Conservation (phyloP, 2,329 filamentous ascomycete species). For the Ceratocystiopsis brevicomis region DNA sequence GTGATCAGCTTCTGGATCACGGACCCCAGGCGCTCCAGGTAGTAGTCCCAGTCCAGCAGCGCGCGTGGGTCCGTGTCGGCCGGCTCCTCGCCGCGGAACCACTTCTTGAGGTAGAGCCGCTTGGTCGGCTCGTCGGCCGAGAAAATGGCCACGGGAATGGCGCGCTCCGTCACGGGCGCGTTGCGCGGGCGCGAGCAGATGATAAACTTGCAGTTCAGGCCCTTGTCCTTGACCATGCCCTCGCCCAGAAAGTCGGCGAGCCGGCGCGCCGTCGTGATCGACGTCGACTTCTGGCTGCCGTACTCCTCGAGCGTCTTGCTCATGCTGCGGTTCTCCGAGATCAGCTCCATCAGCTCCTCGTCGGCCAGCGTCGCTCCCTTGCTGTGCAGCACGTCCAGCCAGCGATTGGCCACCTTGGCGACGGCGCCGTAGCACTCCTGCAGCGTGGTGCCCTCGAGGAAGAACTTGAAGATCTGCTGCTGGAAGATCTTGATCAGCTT, state of each 20-base stretch:
- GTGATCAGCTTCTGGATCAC: slow-evolving; percentile 99
- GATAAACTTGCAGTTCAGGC: slow-evolving; percentile 98
- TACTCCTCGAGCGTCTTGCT: slow-evolving; percentile 94
- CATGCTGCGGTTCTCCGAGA: slow-evolving; percentile 99
- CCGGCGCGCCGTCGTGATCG: slow-evolving; percentile 93
- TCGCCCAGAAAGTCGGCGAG: slow-evolving; percentile 91
- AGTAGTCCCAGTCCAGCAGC: slow-evolving; percentile 94
- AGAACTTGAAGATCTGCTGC: slow-evolving; percentile 98
- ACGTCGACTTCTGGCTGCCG: slow-evolving; percentile 85
- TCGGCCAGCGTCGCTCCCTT: slow-evolving; percentile 81
- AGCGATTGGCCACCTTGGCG: slow-evolving; percentile 85
- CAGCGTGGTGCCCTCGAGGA: slow-evolving; percentile 75
- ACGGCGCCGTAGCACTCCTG: slow-evolving; percentile 80
- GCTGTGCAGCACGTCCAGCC: slow-evolving; percentile 85
- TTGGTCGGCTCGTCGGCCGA: slow-evolving; percentile 82
- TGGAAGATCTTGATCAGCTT: slow-evolving; percentile 99
- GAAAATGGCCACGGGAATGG: slow-evolving; percentile 90
- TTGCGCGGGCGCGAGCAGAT: slow-evolving; percentile 75
- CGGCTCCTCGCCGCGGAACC: slow-evolving; percentile 75
- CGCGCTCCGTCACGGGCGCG: slow-evolving; percentile 84
- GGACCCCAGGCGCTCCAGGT: slow-evolving; percentile 82
- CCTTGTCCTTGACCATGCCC: slow-evolving; percentile 98
- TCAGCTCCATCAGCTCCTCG: slow-evolving; percentile 96
- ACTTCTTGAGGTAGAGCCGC: slow-evolving; percentile 77
- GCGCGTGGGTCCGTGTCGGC: slow-evolving; percentile 75